These are phyloP conservation scores for Abelmoschus esculentus DNA, from an alignment of 345 rosid species.

Conservation along the genomic window DNA sequence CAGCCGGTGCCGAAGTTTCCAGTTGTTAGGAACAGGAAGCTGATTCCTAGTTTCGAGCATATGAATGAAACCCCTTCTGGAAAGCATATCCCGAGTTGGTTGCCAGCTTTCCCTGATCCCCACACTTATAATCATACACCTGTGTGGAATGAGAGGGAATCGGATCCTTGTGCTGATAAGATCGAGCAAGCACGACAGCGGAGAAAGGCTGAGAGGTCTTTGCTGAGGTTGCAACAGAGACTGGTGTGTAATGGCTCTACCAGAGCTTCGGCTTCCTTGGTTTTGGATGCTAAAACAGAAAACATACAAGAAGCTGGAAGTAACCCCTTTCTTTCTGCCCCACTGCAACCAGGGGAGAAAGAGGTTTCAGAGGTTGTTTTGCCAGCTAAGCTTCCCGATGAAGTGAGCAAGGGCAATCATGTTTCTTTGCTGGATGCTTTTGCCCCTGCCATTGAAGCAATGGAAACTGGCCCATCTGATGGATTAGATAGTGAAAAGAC, in stretches of 20 bases:
- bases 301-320: slow-evolving; percentile 18
- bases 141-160: slow-evolving; percentile 71
- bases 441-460: slow-evolving; percentile 75
- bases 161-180: slow-evolving; percentile 73
- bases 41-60: slow-evolving; percentile 68
- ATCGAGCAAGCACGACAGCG: slow-evolving; percentile 84
- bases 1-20: slow-evolving; percentile 71
- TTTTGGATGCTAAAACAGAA: slow-evolving; percentile 22
- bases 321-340: slow-evolving; percentile 29
- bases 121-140: slow-evolving; percentile 77
- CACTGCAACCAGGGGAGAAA: slow-evolving; percentile 44
- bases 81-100: slow-evolving; percentile 81
- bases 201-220: slow-evolving; percentile 80
- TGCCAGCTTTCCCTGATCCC: slow-evolving; percentile 94
- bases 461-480: slow-evolving; percentile 38
- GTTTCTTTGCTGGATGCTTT: slow-evolving; percentile 64
- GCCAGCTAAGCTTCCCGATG: slow-evolving; percentile 33
- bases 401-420: slow-evolving; percentile 19
- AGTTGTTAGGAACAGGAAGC: slow-evolving; percentile 33
- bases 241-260: slow-evolving; percentile 35
- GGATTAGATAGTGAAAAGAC: slow-evolving; percentile 36
- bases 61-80: slow-evolving; percentile 75
- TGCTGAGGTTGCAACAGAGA: slow-evolving; percentile 86
- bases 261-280: slow-evolving; percentile 34
- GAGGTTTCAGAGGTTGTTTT: slow-evolving; percentile 27